Evolutionary conservation across 83 land plant species (phyloP).

Genomic region (Thuja plicata): DNA sequence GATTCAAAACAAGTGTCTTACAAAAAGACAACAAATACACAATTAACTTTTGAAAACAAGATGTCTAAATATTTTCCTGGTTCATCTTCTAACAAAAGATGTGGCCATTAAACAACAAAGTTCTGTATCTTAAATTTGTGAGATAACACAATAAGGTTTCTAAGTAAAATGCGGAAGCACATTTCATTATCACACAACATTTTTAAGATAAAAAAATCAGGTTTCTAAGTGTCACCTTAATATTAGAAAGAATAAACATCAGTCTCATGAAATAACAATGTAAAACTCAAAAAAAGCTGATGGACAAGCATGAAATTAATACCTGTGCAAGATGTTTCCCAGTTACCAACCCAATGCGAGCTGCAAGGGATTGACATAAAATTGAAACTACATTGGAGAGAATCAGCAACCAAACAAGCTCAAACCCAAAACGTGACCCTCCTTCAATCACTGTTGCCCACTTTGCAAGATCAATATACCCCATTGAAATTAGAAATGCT

Average conservation of each 20-base stretch:
- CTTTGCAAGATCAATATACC: slow-evolving; percentile 90
- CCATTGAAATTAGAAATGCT: slow-evolving; percentile 59
- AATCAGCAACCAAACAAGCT: slow-evolving; percentile 57
- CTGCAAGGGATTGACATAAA: slow-evolving; percentile 73
- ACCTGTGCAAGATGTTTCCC: slow-evolving; percentile 93
- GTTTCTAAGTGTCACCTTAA: neutral
- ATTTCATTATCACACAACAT: neutral
- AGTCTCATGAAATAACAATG: neutral
- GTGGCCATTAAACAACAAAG: neutral
- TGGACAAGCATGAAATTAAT: neutral
- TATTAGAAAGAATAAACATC: neutral
- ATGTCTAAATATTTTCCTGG: neutral
- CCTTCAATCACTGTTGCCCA: slow-evolving; percentile 87
- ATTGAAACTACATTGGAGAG: slow-evolving; percentile 63
- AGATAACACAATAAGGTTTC: neutral
- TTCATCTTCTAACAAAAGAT: neutral
- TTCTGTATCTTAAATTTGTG: neutral
- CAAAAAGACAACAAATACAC: neutral
- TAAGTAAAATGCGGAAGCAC: neutral
- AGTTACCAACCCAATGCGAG: slow-evolving; percentile 69
- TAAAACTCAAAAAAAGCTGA: neutral
- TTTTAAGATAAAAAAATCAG: neutral
- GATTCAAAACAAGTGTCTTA: neutral
- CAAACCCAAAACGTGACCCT: slow-evolving; percentile 84
- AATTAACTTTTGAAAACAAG: neutral